phyloP scores from a whole-genome alignment of 305 asterid genomes.

The Fraxinus platypoda region DNA sequence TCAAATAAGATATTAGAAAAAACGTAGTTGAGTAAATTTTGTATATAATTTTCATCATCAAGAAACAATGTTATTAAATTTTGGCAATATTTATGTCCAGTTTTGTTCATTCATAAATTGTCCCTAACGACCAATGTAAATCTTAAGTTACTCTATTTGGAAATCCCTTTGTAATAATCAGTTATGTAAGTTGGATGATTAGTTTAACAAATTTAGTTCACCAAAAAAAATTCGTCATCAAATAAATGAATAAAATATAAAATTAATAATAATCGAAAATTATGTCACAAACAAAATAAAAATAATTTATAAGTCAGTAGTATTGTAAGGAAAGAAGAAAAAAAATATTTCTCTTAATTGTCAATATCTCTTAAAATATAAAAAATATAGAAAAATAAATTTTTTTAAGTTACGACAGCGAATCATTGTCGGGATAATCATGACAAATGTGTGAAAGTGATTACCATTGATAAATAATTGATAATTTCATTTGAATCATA shows the following conservation, averaged over 20 bases:
- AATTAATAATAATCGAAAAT: background rate
- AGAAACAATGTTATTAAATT: background rate
- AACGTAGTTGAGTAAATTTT: background rate
- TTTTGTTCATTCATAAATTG: background rate
- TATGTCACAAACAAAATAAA: background rate
- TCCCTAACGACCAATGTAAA: background rate
- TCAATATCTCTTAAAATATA: background rate
- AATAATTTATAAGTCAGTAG: background rate
- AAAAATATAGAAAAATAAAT: too few relatives aligned
- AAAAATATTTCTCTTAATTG: background rate
- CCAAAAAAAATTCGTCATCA: background rate
- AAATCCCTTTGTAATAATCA: background rate
- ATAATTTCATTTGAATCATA: background rate
- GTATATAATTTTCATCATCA: background rate
- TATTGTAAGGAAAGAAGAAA: background rate
- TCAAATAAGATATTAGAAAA: slow-evolving; percentile 36
- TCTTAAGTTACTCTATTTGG: background rate
- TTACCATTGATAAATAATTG: background rate
- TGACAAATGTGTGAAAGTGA: background rate
- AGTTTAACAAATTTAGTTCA: background rate
- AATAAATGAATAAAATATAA: too few relatives aligned
- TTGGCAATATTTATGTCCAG: background rate
- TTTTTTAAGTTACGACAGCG: background rate
- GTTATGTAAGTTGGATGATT: background rate
- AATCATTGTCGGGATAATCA: background rate